Evolutionary conservation across 805 yeast species (phyloP), one percentile per base, ranked within the genome.

Genomic region (Limtongia smithiae): DNA sequence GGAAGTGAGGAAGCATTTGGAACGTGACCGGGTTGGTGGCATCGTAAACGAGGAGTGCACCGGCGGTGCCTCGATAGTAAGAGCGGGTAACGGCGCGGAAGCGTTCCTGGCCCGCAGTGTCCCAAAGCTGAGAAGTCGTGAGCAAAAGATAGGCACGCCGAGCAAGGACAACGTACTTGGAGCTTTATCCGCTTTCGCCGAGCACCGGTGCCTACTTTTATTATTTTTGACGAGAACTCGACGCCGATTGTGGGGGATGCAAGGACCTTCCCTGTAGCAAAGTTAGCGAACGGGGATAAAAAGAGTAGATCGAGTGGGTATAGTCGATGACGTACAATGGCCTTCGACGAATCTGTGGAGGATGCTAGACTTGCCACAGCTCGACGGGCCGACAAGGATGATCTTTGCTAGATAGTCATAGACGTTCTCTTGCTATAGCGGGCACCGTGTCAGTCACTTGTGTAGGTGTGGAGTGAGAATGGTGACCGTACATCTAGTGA

Each of bases 21-120:
- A 88, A 89, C 44, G 88, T 78, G 64, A 83, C 89, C 12, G 90
- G 79, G 65, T 85, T 86, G 43, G 94, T 80, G 59, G 89, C 84
- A 69, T 90, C 96, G 67, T 87, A 90, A 31, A 88, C 95, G 49
- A 89, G 82, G 54, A 89, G 74, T 3, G 96, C 96, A 46, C 96
- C 96, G 37, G 90, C 94, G 0, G 97, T 95, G 34, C 96, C 97
- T 63, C 97, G 75, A 66, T 90, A 90, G 67, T 90, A 90, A 2
- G 96, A 96, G 45, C 93, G 80, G 14, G 97, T 89, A 63, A 88
- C 86, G 28, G 96, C 95, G 67, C 96, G 79, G 71, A 88, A 90
- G 70, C 96, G 79, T 68, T 89, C 97, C 71, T 89, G 97, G 44
- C 97, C 97, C 1, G 96, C 96, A 28, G 97, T 89, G 68, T 89